Evolutionary conservation across 805 yeast species (phyloP).

Genomic region (Candida patagonica): DNA sequence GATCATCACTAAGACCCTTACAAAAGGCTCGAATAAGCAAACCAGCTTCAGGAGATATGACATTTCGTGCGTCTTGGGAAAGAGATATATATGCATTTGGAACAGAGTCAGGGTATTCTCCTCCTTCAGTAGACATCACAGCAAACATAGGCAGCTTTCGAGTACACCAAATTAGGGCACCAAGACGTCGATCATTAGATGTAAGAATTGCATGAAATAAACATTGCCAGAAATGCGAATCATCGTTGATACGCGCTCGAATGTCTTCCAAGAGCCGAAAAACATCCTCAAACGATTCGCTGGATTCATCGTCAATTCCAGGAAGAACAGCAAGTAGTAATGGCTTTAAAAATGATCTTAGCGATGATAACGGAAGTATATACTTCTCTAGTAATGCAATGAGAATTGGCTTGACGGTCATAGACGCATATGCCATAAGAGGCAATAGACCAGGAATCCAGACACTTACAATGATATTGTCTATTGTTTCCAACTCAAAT

Average conservation of each 20-base stretch:
- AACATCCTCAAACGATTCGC: slow-evolving; percentile 65
- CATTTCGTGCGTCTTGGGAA: slow-evolving; percentile 45
- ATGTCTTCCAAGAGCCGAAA: slow-evolving; percentile 52
- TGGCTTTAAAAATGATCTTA: slow-evolving; percentile 57
- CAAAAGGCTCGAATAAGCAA: slow-evolving; percentile 65
- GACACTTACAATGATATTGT: slow-evolving; percentile 46
- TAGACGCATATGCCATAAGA: slow-evolving; percentile 77
- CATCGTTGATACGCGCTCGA: slow-evolving; percentile 48
- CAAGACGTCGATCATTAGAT: slow-evolving; percentile 71
- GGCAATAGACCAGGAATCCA: slow-evolving; percentile 97
- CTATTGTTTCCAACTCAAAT: slow-evolving; percentile 53
- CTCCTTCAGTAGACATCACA: neutral
- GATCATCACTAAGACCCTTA: slow-evolving; percentile 57
- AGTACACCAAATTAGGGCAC: slow-evolving; percentile 72
- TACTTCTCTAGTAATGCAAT: slow-evolving; percentile 51
- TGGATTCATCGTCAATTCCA: slow-evolving; percentile 86
- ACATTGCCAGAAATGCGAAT: slow-evolving; percentile 79
- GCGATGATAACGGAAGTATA: slow-evolving; percentile 43
- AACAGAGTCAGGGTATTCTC: neutral
- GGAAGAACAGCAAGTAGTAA: slow-evolving; percentile 67
- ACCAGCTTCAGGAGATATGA: slow-evolving; percentile 73
- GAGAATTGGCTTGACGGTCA: slow-evolving; percentile 74
- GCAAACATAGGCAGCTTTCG: slow-evolving; percentile 53
- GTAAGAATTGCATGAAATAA: slow-evolving; percentile 66
- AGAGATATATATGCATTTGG: slow-evolving; percentile 20